phyloP scores from a whole-genome alignment of 257 asterid species.

The Striga asiatica region DNA sequence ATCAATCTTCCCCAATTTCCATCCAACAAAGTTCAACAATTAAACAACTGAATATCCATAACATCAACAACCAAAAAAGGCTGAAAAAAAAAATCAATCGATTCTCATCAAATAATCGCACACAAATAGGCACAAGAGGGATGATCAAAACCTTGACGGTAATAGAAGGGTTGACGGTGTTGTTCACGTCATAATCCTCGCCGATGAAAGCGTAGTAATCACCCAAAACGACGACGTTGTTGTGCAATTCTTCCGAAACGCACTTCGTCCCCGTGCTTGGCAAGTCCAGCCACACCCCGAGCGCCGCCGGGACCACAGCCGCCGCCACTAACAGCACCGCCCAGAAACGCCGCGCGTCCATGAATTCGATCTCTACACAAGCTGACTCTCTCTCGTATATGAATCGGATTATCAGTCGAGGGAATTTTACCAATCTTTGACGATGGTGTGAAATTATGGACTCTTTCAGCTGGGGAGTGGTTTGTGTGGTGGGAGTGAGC shows the following conservation, averaged over 20 bases:
- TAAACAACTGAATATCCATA: too few relatives aligned
- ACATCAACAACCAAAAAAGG: not conserved
- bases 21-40: too few relatives aligned
- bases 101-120: not conserved
- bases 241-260: conserved; percentile 60
- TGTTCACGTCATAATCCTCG: conserved; percentile 29
- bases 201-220: conserved; percentile 61
- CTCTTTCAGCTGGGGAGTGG: conserved; percentile 6
- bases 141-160: conserved; percentile 47
- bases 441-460: not conserved
- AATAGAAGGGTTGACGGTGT: conserved; percentile 38
- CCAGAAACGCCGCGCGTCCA: conserved; percentile 18
- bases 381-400: not conserved
- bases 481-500: not conserved
- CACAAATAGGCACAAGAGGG: not conserved
- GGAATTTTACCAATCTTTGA: not conserved
- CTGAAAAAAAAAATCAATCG: not conserved
- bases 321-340: conserved; percentile 20
- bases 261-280: conserved; percentile 72
- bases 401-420: not conserved
- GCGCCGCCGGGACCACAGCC: conserved; percentile 34
- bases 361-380: conserved; percentile 20
- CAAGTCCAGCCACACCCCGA: conserved; percentile 62
- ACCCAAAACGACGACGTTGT: conserved; percentile 60
- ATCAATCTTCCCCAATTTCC: too few relatives aligned